Evolutionary conservation across 495 filamentous ascomycete genomes (phyloP), one percentile per base, ranked within the genome.

Genomic region (Parmelia sp.): DNA sequence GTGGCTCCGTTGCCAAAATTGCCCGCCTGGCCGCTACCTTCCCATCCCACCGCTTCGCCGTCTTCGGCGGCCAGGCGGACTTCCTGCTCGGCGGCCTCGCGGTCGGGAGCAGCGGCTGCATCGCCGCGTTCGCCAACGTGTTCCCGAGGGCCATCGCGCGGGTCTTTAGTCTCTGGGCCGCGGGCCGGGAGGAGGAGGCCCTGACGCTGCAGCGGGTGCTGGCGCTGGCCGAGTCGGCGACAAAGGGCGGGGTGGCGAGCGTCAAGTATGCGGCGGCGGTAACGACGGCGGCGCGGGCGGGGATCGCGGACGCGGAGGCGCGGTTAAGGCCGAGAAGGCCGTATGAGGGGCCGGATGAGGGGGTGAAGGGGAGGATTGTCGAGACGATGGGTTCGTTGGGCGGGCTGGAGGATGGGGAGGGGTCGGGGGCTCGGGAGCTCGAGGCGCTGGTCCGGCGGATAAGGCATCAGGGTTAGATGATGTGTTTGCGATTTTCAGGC

Each of bases 1-100:
- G 86, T 68, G 88, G 83, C 2, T 83, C 79, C 49, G 86, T 89
- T 39, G 88, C 83, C 39, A 90, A 90, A 67, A 82, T 85, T 68
- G 82, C 82, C 23, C 76, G 83, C 11, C 71, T 86, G 0, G 73
- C 85, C 8, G 83, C 80, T 49, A 78, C 79, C 21, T 82, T 90
- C 63, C 71, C 77, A 0, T 67, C 76, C 0, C 75, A 80, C 6
- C 75, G 79, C 15, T 90, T 91, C 70, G 82, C 82, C 1, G 80
- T 86, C 6, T 89, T 84, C 72, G 86, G 86, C 11, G 88, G 88
- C 0, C 85, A 90, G 71, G 83, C 84, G 3, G 87, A 90, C 68
- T 90, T 90, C 70, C 72, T 91, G 45, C 72, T 90, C 39, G 86
- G 82, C 0, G 87, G 86, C 3, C 66, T 85, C 21, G 75, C 77